Conservation (phyloP, 768 basidiomycete species). For the Pleurotus eryngii region DNA sequence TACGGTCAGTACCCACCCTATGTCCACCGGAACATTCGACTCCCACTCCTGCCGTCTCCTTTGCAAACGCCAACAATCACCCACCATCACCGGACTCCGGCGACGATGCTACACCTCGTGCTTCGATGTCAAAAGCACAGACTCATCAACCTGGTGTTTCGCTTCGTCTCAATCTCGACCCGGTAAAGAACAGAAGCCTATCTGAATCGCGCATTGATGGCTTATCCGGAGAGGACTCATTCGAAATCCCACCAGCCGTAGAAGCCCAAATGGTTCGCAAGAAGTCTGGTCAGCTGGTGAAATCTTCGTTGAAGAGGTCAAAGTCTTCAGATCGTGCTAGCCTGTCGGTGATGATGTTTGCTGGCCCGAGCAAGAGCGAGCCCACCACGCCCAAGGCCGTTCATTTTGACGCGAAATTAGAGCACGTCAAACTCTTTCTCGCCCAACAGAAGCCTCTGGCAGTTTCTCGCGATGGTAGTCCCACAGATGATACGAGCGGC, state of each 20-base stretch:
- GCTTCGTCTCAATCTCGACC: conserved; percentile 27
- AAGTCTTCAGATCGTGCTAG: conserved; percentile 47
- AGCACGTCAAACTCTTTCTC: conserved; percentile 92
- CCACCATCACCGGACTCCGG: conserved; percentile 8
- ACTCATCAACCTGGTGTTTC: conserved; percentile 40
- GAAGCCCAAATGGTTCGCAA: conserved; percentile 67
- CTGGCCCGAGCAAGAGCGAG: conserved; percentile 59
- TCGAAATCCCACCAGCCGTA: conserved; percentile 21
- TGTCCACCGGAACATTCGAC: conserved; percentile 40
- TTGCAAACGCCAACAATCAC: conserved; percentile 11
- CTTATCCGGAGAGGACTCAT: conserved; percentile 10
- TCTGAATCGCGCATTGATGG: conserved; percentile 26
- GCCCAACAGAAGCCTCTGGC: conserved; percentile 94
- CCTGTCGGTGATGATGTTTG: conserved; percentile 50
- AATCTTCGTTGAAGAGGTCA: conserved; percentile 82
- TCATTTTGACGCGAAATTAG: conserved; percentile 88
- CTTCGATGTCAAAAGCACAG: conserved; percentile 24
- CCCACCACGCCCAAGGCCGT: conserved; percentile 82
- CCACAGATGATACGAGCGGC: conserved; percentile 76
- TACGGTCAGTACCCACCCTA: conserved; percentile 20
- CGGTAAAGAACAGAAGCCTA: conserved; percentile 21
- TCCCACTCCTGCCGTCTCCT: conserved; percentile 36
- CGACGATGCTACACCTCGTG: conserved; percentile 27
- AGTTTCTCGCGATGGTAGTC: conserved; percentile 87
- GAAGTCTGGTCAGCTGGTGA: conserved; percentile 92